Conservation (phyloP, 208 protist genomes). For the Acanthamoeba sp. region DNA sequence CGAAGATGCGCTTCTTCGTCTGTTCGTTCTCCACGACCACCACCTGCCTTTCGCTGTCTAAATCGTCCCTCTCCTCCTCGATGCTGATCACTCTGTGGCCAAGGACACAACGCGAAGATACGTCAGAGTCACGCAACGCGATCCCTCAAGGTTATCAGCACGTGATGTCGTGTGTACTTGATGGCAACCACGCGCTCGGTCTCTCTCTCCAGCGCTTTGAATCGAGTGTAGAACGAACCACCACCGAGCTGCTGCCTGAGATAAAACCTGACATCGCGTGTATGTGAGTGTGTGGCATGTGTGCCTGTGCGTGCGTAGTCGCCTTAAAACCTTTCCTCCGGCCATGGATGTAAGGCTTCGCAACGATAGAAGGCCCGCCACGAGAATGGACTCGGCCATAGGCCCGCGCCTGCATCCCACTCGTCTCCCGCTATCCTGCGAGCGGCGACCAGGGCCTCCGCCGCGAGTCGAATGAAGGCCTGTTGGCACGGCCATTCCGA, state of each 20-base stretch:
- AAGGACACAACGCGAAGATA: not conserved
- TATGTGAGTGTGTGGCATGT: not conserved
- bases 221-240: not conserved
- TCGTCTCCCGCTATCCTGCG: not conserved
- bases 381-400: not conserved
- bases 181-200: not conserved
- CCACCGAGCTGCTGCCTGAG: not conserved
- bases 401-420: not conserved
- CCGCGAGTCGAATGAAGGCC: not conserved
- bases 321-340: not conserved
- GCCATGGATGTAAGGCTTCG: not conserved
- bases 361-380: constrained; percentile 4
- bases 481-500: not conserved
- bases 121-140: not conserved
- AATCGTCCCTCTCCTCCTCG: not conserved
- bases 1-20: not conserved
- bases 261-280: not conserved
- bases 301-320: not conserved
- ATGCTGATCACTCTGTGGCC: not conserved
- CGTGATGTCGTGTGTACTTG: not conserved
- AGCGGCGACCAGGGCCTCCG: not conserved
- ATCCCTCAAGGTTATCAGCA: no score
- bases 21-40: not conserved
- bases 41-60: not conserved
- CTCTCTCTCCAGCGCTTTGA: constrained; percentile 12